Base-by-base conservation (phyloP, 192 early-diverging fungal species). In the Chytriomyces hyalinus region DNA sequence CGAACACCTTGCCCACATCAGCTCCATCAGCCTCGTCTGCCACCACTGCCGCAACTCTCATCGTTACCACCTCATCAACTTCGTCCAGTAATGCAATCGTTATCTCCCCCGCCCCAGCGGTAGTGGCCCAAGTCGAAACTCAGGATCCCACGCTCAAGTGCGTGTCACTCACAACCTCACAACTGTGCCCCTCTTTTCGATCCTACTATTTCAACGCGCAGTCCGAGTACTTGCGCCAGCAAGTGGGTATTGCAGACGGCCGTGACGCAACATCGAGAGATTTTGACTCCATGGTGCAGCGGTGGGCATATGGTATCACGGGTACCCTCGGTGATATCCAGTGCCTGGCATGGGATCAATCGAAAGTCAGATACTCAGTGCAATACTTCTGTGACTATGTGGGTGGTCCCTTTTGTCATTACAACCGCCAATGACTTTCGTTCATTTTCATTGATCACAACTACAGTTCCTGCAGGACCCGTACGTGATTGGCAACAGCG, bases 381-480 rank as follows among this genome's bases (percentile, higher is more conserved):
- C 73, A 75, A 49, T 75, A 65, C 49, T 50, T 36, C 17, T 75
- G 73, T 50, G 73, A 75, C 47, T 75, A 73, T 71, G 67, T 68
- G 48, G 1, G 43, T 26, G 13, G 1, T 36, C 49, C 26, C 48
- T 17, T 48, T 68, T 11, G 9, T 68, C n/a, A 15, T 68, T 15
- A 47, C 11, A 15, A 24, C 10, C 26, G 13, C 48, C 17, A n/a
- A 13, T 67, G 11, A 47, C 13, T 46, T 26, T 45, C 45, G 13
- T 26, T 28, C 36, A 28, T 13, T 22, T 65, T 28, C 15, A 65
- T 4, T 20, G 2, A 13, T 65, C 36, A 28, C 26, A 13, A 13
- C 63, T 36, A 13, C 63, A 48, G 67, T 71, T 71, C 70, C 48
- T 59, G n/a, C 70, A 71, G 36, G 28, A 68, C 49, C 60, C 63